These are phyloP conservation scores for Ceratocystis diversiconidia DNA, from an alignment of 2,329 filamentous ascomycete species.

Conservation along the genomic window DNA sequence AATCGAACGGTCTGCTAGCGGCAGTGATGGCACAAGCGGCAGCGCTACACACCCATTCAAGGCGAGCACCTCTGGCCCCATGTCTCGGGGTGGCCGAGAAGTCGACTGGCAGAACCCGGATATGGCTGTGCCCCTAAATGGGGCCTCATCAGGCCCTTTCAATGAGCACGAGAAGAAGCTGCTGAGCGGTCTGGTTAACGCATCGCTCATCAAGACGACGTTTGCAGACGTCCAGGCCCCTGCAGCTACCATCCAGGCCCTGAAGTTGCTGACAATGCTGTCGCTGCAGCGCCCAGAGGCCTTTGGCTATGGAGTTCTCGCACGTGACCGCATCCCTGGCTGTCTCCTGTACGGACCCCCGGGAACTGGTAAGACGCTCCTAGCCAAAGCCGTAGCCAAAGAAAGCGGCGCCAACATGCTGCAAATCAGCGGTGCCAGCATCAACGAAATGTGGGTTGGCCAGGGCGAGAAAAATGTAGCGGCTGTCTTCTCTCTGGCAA, in stretches of 20 bases:
- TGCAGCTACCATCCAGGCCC: constrained; percentile 65
- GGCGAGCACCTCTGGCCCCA: not conserved
- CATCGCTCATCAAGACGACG: constrained; percentile 67
- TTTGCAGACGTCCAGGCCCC: constrained; percentile 80
- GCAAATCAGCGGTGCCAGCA: constrained; percentile 76
- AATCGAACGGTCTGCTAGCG: not conserved
- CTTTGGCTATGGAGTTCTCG: constrained; percentile 89
- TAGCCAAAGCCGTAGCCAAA: constrained; percentile 55
- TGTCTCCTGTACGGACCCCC: constrained; percentile 79
- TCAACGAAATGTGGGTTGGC: constrained; percentile 93
- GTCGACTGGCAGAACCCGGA: constrained; percentile 2
- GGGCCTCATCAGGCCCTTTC: constrained; percentile 24
- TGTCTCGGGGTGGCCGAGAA: constrained; percentile 13
- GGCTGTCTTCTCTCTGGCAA: constrained; percentile 79
- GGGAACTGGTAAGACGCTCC: constrained; percentile 59
- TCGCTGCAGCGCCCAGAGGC: constrained; percentile 80
- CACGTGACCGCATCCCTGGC: constrained; percentile 80
- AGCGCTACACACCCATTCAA: constrained; percentile 3
- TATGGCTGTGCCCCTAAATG: constrained; percentile 3
- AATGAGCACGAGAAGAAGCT: constrained; percentile 74
- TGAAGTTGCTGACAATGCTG: constrained; percentile 78
- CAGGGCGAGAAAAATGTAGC: constrained; percentile 93
- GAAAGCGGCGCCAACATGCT: constrained; percentile 60
- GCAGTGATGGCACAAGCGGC: not conserved
- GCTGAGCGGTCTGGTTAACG: constrained; percentile 66